Base-by-base conservation (phyloP, 2,329 filamentous ascomycete genomes). In the Penicillium janthinellum region DNA sequence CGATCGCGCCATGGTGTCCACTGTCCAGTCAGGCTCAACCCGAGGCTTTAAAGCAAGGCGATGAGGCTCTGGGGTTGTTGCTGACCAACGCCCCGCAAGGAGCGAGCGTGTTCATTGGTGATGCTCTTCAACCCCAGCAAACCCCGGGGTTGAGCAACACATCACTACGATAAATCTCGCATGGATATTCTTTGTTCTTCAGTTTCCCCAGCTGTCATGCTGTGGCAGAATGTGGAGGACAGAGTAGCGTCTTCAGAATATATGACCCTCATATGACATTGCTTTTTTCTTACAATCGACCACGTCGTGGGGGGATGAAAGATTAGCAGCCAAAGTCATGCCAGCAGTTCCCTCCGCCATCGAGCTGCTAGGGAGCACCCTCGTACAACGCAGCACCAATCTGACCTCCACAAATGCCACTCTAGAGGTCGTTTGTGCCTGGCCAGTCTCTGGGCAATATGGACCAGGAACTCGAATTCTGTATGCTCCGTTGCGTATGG, bases 381-480 rank as follows among this genome's bases (percentile, higher is more conserved):
- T 65, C 28, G 60, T 64, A 57, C 56, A 64, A 31, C 65, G 65
- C 41, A 63, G 52, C 51, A 50, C 54, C 39, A 22, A 51, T 25
- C n/a, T 54, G 37, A 44, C 52, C 39, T 31, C 64, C 37, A 57
- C 67, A 8, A 71, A 71, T 61, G 62, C 64, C 42, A 71, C 71
- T 47, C 58, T 73, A 28, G 70, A 76, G 48, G 77, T 79, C 44
- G 66, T 79, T 14, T 79, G 77, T 61, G 77, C 77, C n/a, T 79
- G 77, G 77, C 75, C 77, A 4, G 71, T 79, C 4, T 78, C 75
- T 3, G 77, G 76, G 8, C 77, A 79, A 59, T 79, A 79, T 65
- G 77, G 77, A 0, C 70, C 75, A 1, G 77, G 77, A 6, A 76
- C 76, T 7, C 71, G 77, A 56, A 59, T 75, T n/a, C 59, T 79